Conservation (phyloP, 345 rosid genomes). For the Schrenkiella parvula region DNA sequence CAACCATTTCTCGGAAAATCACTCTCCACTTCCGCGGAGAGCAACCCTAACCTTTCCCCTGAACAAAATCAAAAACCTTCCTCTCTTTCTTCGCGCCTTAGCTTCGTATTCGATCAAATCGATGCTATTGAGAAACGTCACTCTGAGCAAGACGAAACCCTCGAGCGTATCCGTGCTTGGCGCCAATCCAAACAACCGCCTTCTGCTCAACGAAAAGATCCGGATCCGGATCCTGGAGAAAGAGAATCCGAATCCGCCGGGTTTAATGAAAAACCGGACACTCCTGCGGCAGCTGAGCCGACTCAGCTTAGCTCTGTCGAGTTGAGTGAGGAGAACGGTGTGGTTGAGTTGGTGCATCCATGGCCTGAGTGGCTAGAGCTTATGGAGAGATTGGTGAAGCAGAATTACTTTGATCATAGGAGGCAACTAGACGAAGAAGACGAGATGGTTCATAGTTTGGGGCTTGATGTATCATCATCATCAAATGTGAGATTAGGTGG, state of each 20-base stretch:
- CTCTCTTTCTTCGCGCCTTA: slow-evolving; percentile 83
- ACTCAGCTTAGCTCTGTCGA: background rate
- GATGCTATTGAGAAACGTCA: slow-evolving; percentile 76
- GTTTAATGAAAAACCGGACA: background rate
- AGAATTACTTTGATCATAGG: slow-evolving; percentile 88
- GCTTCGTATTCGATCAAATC: slow-evolving; percentile 90
- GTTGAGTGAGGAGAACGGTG: slow-evolving; percentile 33
- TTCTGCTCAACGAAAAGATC: background rate
- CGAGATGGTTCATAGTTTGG: slow-evolving; percentile 51
- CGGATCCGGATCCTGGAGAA: background rate
- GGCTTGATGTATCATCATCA: slow-evolving; percentile 38
- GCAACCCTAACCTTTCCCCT: slow-evolving; percentile 22
- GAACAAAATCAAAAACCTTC: slow-evolving; percentile 42
- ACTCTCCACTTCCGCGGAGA: slow-evolving; percentile 34
- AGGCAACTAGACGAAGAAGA: slow-evolving; percentile 66
- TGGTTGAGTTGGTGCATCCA: slow-evolving; percentile 75
- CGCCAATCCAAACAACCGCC: slow-evolving; percentile 58
- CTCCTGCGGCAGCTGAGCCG: slow-evolving; percentile 8
- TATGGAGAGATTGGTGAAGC: slow-evolving; percentile 78
- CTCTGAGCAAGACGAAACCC: slow-evolving; percentile 57
- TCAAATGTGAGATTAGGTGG: slow-evolving; percentile 22
- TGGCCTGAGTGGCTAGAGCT: slow-evolving; percentile 99
- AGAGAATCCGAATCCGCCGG: background rate
- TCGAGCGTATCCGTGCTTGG: slow-evolving; percentile 88
- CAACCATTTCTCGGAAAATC: slow-evolving; percentile 17